Percentiles rank a stretch among this genome's conserved stretches.
Conservation (phyloP, 768 basidiomycete species). For the Solioccasus polychromus region DNA sequence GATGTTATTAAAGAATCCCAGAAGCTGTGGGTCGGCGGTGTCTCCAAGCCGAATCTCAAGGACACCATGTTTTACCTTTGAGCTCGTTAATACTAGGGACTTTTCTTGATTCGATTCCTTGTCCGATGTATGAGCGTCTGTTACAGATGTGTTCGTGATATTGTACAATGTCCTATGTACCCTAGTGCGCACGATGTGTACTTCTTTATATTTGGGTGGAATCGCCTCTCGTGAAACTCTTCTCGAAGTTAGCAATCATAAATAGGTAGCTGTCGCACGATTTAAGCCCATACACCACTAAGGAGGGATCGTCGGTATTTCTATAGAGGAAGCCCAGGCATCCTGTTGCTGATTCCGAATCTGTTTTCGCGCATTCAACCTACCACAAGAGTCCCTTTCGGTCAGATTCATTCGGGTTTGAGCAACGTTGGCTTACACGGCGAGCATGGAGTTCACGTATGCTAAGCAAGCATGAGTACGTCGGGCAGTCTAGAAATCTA, state of each 20-base stretch:
- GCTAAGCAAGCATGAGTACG: constrained; percentile 2
- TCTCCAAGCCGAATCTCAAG: constrained; percentile 47
- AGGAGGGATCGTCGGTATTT: constrained; percentile 22
- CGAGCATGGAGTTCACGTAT: constrained; percentile 25
- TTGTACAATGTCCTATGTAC: no score
- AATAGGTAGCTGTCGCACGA: no score
- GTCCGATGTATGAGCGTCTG: no score
- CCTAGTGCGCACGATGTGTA: no score
- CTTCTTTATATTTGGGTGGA: no score
- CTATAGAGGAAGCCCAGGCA: not conserved
- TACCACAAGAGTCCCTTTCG: not conserved
- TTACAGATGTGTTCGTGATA: not conserved
- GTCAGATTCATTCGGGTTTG: not conserved
- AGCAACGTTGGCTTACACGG: constrained; percentile 16
- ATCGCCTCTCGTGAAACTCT: no score
- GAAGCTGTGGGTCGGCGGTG: constrained; percentile 55
- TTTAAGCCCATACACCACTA: no score
- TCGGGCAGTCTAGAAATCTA: not conserved
- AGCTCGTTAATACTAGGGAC: no score
- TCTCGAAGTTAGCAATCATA: no score
- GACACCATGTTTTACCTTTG: constrained; percentile 80
- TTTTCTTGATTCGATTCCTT: not conserved
- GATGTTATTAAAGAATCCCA: constrained; percentile 53
- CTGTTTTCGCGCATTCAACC: constrained; percentile 15
- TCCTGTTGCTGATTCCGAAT: constrained; percentile 17